Conservation (phyloP, 2,329 filamentous ascomycete species). For the Fusarium tanahbumbuense region DNA sequence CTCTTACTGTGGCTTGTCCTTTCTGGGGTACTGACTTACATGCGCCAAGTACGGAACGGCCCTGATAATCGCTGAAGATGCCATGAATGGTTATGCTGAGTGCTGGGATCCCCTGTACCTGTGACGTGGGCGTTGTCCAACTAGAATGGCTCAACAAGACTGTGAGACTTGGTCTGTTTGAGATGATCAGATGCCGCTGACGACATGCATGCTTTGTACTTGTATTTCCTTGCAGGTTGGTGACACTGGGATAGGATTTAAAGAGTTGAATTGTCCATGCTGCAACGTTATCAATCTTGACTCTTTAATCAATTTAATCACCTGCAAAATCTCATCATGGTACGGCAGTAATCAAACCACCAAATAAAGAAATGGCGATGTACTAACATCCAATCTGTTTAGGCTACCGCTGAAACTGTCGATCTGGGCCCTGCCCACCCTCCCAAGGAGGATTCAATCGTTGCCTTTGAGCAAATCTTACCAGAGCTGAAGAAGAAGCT, state of each 20-base stretch:
- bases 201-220: slow-evolving; percentile 31
- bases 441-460: slow-evolving; percentile 63
- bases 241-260: slow-evolving; percentile 13
- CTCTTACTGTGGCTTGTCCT: slow-evolving; percentile 2
- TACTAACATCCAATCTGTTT: slow-evolving; percentile 5
- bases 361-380: not conserved
- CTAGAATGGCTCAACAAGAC: slow-evolving; percentile 24
- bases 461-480: slow-evolving; percentile 61
- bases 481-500: slow-evolving; percentile 64
- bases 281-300: not conserved
- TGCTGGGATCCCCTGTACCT: slow-evolving; percentile 24
- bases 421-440: slow-evolving; percentile 60
- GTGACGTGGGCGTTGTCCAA: slow-evolving; percentile 38
- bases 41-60: slow-evolving; percentile 5
- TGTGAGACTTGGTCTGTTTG: slow-evolving; percentile 30
- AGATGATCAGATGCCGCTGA: slow-evolving; percentile 39
- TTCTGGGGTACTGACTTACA: not conserved
- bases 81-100: not conserved
- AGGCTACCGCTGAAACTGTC: slow-evolving; percentile 66
- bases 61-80: slow-evolving; percentile 8
- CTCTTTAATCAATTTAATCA: not conserved
- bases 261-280: slow-evolving; percentile 1
- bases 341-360: slow-evolving; percentile 1
- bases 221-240: slow-evolving; percentile 22
- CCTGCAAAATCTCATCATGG: slow-evolving; percentile 29